Evolutionary conservation across 2,329 filamentous ascomycete species (phyloP).

Genomic region (Aspergillus latus): DNA sequence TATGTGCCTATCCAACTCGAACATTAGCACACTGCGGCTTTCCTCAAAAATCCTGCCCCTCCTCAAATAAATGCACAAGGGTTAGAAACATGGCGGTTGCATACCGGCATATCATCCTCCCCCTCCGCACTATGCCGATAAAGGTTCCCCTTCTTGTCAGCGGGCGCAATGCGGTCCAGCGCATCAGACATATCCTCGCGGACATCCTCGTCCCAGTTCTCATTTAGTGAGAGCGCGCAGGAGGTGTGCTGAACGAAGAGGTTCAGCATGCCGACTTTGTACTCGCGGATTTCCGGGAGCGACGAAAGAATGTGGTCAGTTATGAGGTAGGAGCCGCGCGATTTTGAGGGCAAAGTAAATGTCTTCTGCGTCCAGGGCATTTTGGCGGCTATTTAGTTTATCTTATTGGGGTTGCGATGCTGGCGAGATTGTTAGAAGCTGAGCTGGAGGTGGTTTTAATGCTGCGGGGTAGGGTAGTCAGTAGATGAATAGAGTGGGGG

Average conservation of each 20-base stretch:
- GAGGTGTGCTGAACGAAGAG: slow-evolving; percentile 95
- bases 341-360: slow-evolving; percentile 72
- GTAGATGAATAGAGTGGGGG: too few species aligned
- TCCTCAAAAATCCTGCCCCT: too few species aligned
- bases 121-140: slow-evolving; percentile 90
- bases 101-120: slow-evolving; percentile 85
- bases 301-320: slow-evolving; percentile 70
- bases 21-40: neutral
- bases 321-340: slow-evolving; percentile 84
- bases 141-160: slow-evolving; percentile 71
- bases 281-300: slow-evolving; percentile 76
- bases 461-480: too few species aligned
- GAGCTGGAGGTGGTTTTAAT: too few species aligned
- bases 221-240: slow-evolving; percentile 86
- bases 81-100: slow-evolving; percentile 35
- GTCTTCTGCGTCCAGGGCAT: slow-evolving; percentile 82
- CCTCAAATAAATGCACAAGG: neutral
- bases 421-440: too few species aligned
- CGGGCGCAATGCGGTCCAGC: slow-evolving; percentile 83
- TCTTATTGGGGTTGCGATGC: too few species aligned
- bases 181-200: slow-evolving; percentile 90
- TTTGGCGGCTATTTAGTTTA: slow-evolving; percentile 10
- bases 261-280: slow-evolving; percentile 83
- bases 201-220: slow-evolving; percentile 88
- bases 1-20: slow-evolving; percentile 64